phyloP scores from a whole-genome alignment of 208 protist species.

The Trypanosoma melophagium region DNA sequence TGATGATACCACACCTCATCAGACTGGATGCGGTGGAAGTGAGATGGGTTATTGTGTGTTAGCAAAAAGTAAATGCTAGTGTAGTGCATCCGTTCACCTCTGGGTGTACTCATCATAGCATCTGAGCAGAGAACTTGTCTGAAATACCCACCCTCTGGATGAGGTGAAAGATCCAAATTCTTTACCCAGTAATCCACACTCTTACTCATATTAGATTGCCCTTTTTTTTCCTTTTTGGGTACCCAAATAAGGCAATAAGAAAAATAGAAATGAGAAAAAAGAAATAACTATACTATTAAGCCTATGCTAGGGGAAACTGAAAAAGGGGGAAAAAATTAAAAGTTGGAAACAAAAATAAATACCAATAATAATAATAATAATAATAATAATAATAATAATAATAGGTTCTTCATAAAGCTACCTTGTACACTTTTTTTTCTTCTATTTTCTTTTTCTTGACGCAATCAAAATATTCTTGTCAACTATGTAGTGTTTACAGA shows the following conservation, averaged over 20 bases:
- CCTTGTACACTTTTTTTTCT: too few species aligned
- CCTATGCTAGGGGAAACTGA: too few species aligned
- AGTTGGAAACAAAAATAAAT: too few species aligned
- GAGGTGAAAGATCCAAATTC: constrained; percentile 37
- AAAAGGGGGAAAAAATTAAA: too few species aligned
- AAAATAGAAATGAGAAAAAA: background rate
- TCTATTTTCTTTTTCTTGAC: too few species aligned
- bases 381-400: background rate
- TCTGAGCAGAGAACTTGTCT: constrained; percentile 27
- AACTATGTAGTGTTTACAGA: too few species aligned
- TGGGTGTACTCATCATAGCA: constrained; percentile 29
- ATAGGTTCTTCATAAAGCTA: background rate
- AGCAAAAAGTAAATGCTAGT: constrained; percentile 61
- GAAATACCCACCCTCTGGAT: constrained; percentile 52
- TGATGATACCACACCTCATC: constrained; percentile 58
- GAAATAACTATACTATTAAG: background rate
- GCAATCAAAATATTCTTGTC: too few species aligned
- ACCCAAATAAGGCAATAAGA: background rate
- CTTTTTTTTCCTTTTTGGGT: background rate
- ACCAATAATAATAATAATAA: background rate
- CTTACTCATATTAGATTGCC: background rate
- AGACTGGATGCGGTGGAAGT: constrained; percentile 50
- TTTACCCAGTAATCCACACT: constrained; percentile 39
- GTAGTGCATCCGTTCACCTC: constrained; percentile 29
- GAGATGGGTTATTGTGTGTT: constrained; percentile 44